Evolutionary conservation across 192 early-diverging fungal species (phyloP).

Genomic region (Entophlyctis luteolus): DNA sequence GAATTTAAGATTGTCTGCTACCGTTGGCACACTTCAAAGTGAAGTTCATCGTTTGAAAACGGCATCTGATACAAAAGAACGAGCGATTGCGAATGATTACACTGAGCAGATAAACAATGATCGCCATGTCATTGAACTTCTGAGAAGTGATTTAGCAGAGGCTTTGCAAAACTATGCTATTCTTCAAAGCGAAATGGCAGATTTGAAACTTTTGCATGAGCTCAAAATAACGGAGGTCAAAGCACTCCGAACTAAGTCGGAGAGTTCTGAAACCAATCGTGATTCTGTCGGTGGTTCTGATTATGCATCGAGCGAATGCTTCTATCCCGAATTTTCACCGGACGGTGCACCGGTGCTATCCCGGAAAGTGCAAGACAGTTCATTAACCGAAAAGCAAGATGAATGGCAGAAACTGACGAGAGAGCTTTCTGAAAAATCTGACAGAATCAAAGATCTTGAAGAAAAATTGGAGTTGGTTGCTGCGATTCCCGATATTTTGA

Average conservation of each 20-base stretch:
- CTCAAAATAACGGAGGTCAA: background rate
- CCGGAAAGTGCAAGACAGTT: background rate
- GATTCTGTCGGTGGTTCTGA: too few species aligned
- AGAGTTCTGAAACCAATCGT: background rate
- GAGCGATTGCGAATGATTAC: background rate
- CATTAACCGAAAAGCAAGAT: slow-evolving; percentile 6
- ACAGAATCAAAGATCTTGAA: slow-evolving; percentile 18
- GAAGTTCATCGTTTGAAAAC: background rate
- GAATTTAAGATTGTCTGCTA: background rate
- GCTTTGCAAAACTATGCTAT: background rate
- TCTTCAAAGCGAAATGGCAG: slow-evolving; percentile 1
- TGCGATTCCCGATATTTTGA: slow-evolving; percentile 8
- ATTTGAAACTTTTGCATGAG: background rate
- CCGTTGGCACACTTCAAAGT: background rate
- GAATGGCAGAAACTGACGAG: slow-evolving; percentile 5
- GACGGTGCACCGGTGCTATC: background rate
- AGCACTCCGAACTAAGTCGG: background rate
- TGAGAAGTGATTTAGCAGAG: background rate
- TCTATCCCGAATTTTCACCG: background rate
- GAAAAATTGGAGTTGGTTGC: slow-evolving; percentile 13
- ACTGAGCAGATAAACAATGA: background rate
- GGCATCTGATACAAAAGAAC: background rate
- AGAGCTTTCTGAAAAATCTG: slow-evolving; percentile 3
- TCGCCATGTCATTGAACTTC: background rate
- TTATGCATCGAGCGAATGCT: too few species aligned